These are phyloP conservation scores for Acidiella bohemica DNA, from an alignment of 495 filamentous ascomycete genomes.

Conservation along the genomic window DNA sequence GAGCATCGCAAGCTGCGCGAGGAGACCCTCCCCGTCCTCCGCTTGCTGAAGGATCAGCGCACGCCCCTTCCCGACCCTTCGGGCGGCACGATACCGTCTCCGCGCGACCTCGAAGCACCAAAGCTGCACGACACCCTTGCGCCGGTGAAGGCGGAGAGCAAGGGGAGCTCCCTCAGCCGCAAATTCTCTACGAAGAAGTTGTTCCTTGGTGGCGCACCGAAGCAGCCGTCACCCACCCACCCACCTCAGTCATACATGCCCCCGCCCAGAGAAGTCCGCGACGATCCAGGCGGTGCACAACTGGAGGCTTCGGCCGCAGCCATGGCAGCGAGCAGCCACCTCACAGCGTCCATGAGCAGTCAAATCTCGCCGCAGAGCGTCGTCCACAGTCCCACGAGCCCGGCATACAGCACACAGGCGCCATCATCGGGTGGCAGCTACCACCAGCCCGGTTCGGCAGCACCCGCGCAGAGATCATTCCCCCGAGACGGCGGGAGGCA, in stretches of 20 bases:
- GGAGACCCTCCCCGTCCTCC: conserved; percentile 78
- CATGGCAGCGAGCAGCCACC: conserved; percentile 59
- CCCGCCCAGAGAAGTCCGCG: conserved; percentile 25
- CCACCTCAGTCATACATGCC: conserved; percentile 25
- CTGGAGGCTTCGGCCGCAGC: conserved; percentile 54
- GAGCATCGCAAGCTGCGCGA: conserved; percentile 76
- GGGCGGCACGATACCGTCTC: conserved; percentile 26
- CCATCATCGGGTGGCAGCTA: conserved; percentile 18
- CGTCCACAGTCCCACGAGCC: conserved; percentile 35
- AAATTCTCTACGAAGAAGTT: conserved; percentile 88
- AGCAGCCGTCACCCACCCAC: conserved; percentile 64
- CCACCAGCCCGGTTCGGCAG: conserved; percentile 17
- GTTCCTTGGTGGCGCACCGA: conserved; percentile 67
- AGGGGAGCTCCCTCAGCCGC: conserved; percentile 47
- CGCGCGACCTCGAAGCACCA: conserved; percentile 23
- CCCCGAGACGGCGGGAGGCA: conserved; percentile 29
- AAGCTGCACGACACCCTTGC: conserved; percentile 21
- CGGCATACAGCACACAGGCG: conserved; percentile 41
- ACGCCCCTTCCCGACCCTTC: conserved; percentile 61
- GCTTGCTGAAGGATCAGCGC: conserved; percentile 77
- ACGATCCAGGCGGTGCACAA: conserved; percentile 32
- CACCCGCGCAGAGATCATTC: conserved; percentile 34
- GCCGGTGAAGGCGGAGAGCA: conserved; percentile 26
- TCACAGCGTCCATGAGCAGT: conserved; percentile 46
- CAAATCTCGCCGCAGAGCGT: conserved; percentile 56